A percentile compares a stretch with the other conserved stretches of the same genome.
These are phyloP conservation scores for Symbiodinium pilosum DNA, from an alignment of 73 alveolate genomes.

Conservation along the genomic window DNA sequence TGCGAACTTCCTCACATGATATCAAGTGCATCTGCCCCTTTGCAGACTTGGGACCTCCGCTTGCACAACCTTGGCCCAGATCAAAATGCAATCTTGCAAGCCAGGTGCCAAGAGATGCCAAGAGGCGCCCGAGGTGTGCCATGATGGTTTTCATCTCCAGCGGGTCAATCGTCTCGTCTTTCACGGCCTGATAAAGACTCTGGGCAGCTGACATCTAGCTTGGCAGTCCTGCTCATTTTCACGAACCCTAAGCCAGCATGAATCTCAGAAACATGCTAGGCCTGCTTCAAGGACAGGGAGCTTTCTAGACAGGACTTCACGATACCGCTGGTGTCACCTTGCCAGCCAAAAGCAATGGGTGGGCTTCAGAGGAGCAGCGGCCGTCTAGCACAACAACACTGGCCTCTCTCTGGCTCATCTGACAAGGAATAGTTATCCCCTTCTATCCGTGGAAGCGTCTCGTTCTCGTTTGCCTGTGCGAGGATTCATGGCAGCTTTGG, in stretches of 20 bases:
- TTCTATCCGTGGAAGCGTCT: slow-evolving; percentile 76
- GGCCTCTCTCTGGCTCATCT: slow-evolving; percentile 47
- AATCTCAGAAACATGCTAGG: too few species aligned
- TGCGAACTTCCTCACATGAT: background rate
- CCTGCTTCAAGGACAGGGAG: slow-evolving; percentile 68
- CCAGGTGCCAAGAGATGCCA: too few species aligned
- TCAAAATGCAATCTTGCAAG: background rate
- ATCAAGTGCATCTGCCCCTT: too few species aligned
- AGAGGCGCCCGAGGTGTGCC: background rate
- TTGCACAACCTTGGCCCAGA: background rate
- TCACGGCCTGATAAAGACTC: slow-evolving; percentile 18
- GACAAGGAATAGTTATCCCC: slow-evolving; percentile 29
- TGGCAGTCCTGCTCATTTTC: background rate
- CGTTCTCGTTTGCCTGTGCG: slow-evolving; percentile 61
- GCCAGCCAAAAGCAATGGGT: too few species aligned
- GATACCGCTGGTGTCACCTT: background rate
- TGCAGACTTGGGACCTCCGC: too few species aligned
- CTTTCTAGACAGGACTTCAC: slow-evolving; percentile 62
- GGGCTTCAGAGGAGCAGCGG: background rate
- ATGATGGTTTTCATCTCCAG: slow-evolving; percentile 28
- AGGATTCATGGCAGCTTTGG: background rate
- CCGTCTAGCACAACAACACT: background rate
- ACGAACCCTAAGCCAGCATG: too few species aligned
- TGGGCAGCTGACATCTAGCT: background rate
- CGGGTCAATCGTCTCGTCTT: slow-evolving; percentile 75